Conservation (phyloP, 2,329 filamentous ascomycete species). For the Penicillium olsonii region DNA sequence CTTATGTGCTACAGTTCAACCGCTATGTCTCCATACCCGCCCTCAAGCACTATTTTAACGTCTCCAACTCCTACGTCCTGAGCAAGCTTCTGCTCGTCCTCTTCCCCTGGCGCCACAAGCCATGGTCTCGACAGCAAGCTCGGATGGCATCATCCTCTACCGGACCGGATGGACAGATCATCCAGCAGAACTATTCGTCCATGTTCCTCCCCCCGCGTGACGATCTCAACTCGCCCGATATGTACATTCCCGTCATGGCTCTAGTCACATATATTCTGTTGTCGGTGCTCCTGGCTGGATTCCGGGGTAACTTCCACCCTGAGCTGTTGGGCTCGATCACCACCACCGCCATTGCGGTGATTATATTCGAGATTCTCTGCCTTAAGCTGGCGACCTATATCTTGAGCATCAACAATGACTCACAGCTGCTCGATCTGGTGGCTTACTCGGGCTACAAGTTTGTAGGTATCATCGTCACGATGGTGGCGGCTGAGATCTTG, state of each 20-base stretch:
- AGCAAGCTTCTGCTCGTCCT: slow-evolving; percentile 91
- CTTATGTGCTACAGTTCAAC: slow-evolving; percentile 56
- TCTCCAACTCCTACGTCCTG: slow-evolving; percentile 94
- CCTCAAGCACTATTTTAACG: slow-evolving; percentile 99
- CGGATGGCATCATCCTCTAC: slow-evolving; percentile 44
- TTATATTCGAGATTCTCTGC: slow-evolving; percentile 83
- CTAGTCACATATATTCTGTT: slow-evolving; percentile 96
- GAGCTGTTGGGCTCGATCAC: slow-evolving; percentile 90
- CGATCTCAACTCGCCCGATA: slow-evolving; percentile 96
- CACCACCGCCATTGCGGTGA: slow-evolving; percentile 77
- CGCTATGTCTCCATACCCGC: slow-evolving; percentile 89
- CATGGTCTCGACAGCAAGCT: slow-evolving; percentile 89
- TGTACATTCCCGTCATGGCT: slow-evolving; percentile 99
- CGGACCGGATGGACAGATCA: slow-evolving; percentile 61
- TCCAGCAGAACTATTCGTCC: slow-evolving; percentile 55
- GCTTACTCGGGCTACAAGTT: slow-evolving; percentile 99
- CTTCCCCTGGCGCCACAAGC: slow-evolving; percentile 96
- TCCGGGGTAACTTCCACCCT: slow-evolving; percentile 89
- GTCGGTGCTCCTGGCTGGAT: slow-evolving; percentile 83
- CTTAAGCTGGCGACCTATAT: slow-evolving; percentile 93
- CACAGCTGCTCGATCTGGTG: slow-evolving; percentile 87
- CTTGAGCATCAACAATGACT: slow-evolving; percentile 88
- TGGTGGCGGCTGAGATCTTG: slow-evolving; percentile 74
- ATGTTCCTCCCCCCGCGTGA: slow-evolving; percentile 86
- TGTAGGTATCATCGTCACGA: slow-evolving; percentile 89